phyloP scores from a whole-genome alignment of 148 eudicot genomes.

The Arctostaphylos glauca region DNA sequence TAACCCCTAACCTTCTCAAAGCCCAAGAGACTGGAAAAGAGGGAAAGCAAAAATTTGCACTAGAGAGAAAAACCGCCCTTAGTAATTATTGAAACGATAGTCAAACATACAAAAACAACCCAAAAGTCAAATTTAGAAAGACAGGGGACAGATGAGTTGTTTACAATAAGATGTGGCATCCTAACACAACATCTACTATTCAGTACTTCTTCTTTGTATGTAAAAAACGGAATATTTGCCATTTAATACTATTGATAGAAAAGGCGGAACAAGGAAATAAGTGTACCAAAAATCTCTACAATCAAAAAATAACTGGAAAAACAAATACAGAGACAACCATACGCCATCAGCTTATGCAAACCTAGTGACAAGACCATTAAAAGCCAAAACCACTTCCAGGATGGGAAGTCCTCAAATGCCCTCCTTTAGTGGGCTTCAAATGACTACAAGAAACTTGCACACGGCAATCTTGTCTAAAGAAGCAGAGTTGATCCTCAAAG shows the following conservation, averaged over 20 bases:
- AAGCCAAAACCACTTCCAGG: neutral
- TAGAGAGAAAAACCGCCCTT: neutral
- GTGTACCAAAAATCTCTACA: neutral
- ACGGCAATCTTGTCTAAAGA: neutral
- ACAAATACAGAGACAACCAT: neutral
- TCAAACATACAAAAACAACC: neutral
- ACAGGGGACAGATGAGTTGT: neutral
- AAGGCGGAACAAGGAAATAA: neutral
- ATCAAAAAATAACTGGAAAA: neutral
- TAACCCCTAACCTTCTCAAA: neutral
- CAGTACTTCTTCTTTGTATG: neutral
- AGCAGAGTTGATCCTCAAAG: neutral
- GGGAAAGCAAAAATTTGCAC: neutral
- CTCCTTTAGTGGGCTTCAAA: neutral
- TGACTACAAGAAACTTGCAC: neutral
- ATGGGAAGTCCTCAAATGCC: neutral
- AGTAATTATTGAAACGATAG: neutral
- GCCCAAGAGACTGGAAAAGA: constrained; percentile 12
- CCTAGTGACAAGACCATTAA: neutral
- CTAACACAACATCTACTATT: neutral
- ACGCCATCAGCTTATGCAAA: neutral
- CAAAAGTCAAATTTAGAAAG: neutral
- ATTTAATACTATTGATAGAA: neutral
- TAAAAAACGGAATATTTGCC: neutral
- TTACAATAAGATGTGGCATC: neutral